A percentile compares a stretch with the other conserved stretches of the same genome.
These are phyloP conservation scores for Huntiella decipiens DNA, from an alignment of 2,329 filamentous ascomycete species.

Conservation along the genomic window DNA sequence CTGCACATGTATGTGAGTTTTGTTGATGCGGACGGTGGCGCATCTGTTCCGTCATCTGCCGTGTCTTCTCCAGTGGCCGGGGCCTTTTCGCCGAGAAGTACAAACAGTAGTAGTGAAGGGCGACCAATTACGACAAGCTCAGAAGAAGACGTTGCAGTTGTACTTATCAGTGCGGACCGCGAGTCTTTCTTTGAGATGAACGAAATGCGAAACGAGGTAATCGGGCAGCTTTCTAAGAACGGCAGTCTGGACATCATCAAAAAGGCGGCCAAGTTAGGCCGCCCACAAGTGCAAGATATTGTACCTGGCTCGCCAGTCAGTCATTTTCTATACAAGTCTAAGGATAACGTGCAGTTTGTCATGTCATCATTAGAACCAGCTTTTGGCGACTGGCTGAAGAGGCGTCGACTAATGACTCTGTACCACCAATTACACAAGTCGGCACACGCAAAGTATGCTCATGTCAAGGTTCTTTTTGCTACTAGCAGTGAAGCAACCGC, in stretches of 20 bases:
- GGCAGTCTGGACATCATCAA: slow-evolving; percentile 58
- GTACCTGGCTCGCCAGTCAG: slow-evolving; percentile 61
- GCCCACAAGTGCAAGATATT: slow-evolving; percentile 54
- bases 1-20: slow-evolving; percentile 99
- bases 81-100: not conserved
- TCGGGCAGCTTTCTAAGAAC: slow-evolving; percentile 54
- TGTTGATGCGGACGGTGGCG: slow-evolving; percentile 39
- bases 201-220: slow-evolving; percentile 45
- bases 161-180: slow-evolving; percentile 81
- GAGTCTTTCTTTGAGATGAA: slow-evolving; percentile 86
- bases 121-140: slow-evolving; percentile 27
- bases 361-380: slow-evolving; percentile 66
- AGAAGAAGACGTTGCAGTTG: slow-evolving; percentile 68
- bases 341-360: slow-evolving; percentile 84
- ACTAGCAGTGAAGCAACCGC: slow-evolving; percentile 57
- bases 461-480: slow-evolving; percentile 71
- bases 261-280: slow-evolving; percentile 48
- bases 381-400: slow-evolving; percentile 38
- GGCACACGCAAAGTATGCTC: slow-evolving; percentile 67
- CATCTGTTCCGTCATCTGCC: slow-evolving; percentile 1
- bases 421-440: slow-evolving; percentile 73
- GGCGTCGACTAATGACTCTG: slow-evolving; percentile 57
- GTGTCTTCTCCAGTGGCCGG: not conserved
- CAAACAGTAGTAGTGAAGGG: not conserved
- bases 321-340: slow-evolving; percentile 92